Conservation (phyloP, 2,329 filamentous ascomycete genomes). For the Penicillium thymicola region DNA sequence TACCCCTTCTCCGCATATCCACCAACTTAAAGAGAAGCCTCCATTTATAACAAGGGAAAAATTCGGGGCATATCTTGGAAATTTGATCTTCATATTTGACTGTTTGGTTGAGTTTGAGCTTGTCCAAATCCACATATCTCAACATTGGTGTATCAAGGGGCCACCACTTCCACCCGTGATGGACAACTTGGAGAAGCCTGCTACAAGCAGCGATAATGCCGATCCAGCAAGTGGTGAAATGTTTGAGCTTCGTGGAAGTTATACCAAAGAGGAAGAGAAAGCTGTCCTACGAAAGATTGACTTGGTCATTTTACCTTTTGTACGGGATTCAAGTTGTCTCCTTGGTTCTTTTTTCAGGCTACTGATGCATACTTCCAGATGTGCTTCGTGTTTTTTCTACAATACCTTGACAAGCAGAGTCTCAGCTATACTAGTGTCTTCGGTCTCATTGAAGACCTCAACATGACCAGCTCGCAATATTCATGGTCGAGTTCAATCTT, state of each 20-base stretch:
- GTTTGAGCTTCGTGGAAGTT: constrained; percentile 5
- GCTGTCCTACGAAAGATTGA: constrained; percentile 19
- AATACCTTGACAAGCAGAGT: constrained; percentile 47
- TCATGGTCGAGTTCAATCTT: constrained; percentile 46
- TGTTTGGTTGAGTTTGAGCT: too few relatives aligned
- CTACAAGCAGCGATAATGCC: constrained; percentile 6
- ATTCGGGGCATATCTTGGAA: not conserved
- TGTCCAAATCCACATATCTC: not conserved
- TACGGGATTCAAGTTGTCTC: not conserved
- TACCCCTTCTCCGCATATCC: constrained; percentile 11
- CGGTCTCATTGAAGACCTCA: constrained; percentile 47
- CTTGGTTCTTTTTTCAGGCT: not conserved
- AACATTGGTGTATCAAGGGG: not conserved
- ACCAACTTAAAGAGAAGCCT: not conserved
- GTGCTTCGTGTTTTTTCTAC: constrained; percentile 45
- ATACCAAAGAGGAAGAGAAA: constrained; percentile 16
- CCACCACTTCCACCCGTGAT: not conserved
- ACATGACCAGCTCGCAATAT: constrained; percentile 47
- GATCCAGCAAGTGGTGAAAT: constrained; percentile 2
- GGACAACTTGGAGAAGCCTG: constrained; percentile 4
- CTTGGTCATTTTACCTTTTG: constrained; percentile 19
- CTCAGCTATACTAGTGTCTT: constrained; percentile 47
- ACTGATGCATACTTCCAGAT: constrained; percentile 27
- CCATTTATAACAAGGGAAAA: not conserved
- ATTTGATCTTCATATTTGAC: not conserved